Conservation (phyloP, 768 basidiomycete genomes). For the Trametopsis cervina region DNA sequence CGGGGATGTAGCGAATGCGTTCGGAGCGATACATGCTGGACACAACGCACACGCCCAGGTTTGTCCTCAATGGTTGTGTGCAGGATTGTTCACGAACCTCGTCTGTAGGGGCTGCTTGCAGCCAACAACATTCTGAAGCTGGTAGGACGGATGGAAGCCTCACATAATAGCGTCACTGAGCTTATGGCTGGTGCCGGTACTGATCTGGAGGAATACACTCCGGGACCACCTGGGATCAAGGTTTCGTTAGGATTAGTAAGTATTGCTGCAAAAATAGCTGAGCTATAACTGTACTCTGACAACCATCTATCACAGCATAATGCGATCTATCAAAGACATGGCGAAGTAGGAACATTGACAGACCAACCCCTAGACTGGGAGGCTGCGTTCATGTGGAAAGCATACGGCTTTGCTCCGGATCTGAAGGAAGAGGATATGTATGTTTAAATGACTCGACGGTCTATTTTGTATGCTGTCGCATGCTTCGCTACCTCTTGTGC, state of each 20-base stretch:
- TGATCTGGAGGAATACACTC: conserved; percentile 36
- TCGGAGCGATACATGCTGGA: conserved; percentile 55
- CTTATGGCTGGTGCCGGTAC: neutral
- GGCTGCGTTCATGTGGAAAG: conserved; percentile 40
- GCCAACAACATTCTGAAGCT: conserved; percentile 47
- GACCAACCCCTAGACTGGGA: conserved; percentile 42
- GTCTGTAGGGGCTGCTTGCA: conserved; percentile 37
- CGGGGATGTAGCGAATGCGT: conserved; percentile 59
- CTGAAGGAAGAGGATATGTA: conserved; percentile 1
- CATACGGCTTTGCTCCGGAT: conserved; percentile 14
- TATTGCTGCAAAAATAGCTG: conserved; percentile 2
- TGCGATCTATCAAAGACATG: conserved; percentile 40
- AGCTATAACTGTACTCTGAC: neutral
- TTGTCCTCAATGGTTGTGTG: neutral
- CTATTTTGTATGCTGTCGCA: neutral
- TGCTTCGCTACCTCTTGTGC: too few species aligned
- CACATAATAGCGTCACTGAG: too few species aligned
- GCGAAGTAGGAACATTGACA: conserved; percentile 31
- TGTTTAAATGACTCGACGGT: neutral
- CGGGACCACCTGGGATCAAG: conserved; percentile 48
- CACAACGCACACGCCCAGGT: conserved; percentile 48
- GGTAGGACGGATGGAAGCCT: conserved; percentile 21
- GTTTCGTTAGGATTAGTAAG: conserved; percentile 53
- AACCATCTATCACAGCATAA: conserved; percentile 27
- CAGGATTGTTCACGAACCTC: conserved; percentile 5